Percentiles rank a stretch among this genome's conserved stretches.
These are phyloP conservation scores for Trapa incisa DNA, from an alignment of 345 rosid species.

Conservation along the genomic window DNA sequence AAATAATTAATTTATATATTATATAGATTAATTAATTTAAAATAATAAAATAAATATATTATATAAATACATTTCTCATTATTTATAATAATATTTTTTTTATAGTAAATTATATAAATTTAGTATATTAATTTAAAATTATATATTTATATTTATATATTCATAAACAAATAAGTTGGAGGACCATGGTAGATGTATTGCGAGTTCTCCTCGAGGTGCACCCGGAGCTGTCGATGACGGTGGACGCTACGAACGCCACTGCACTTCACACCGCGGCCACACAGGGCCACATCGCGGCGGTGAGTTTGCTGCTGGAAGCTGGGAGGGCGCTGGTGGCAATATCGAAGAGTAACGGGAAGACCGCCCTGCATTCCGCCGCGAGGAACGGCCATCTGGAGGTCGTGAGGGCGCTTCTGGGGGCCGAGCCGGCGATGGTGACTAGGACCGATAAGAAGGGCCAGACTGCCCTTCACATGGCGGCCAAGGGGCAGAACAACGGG, in stretches of 20 bases:
- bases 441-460: slow-evolving; percentile 10
- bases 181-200: slow-evolving; percentile 1
- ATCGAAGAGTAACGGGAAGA: slow-evolving; percentile 10
- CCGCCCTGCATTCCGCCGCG: slow-evolving; percentile 9
- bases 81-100: no score
- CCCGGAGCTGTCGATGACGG: slow-evolving; percentile 5
- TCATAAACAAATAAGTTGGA: no score
- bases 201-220: slow-evolving; percentile 6
- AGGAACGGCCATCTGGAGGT: slow-evolving; percentile 10
- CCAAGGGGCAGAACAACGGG: slow-evolving; percentile 6
- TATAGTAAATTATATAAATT: no score
- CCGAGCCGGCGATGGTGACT: slow-evolving; percentile 1
- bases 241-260: slow-evolving; percentile 6
- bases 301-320: slow-evolving; percentile 2
- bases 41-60: no score
- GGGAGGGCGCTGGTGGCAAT: slow-evolving; percentile 7
- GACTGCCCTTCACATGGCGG: slow-evolving; percentile 11
- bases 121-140: no score
- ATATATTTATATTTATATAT: no score
- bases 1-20: no score
- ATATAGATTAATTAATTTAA: no score
- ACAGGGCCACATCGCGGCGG: slow-evolving; percentile 9
- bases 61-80: no score
- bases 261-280: slow-evolving; percentile 10
- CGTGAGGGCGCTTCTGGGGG: slow-evolving; percentile 3